Base-by-base conservation (phyloP, 2,329 filamentous ascomycete genomes). In the Cryphonectria radicalis region DNA sequence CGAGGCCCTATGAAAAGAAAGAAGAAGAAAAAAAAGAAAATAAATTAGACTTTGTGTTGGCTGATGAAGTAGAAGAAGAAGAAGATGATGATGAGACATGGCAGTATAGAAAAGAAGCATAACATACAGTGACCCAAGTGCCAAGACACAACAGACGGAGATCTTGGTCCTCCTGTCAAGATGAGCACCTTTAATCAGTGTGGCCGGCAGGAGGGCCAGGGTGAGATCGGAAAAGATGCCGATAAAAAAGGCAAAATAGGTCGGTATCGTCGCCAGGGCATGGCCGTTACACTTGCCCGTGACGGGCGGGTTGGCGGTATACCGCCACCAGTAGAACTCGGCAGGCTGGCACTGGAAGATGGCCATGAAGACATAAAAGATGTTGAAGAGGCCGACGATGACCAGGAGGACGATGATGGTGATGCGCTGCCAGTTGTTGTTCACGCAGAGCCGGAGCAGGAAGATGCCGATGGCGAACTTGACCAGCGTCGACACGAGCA, bases 391-490 rank as follows among this genome's bases (percentile, higher is more conserved):
- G 43, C 79, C 76, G 22, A 79, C 77, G 25, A 80, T 72, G 11
- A 76, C 60, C 22, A 82, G 71, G 13, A 79, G 76, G 1, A 70
- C 72, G 71, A 77, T 81, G 53, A 83, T 81, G 46, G 80, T 78
- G 14, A 77, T 70, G 63, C 75, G 79, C 66, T 82, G 80, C 74
- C 79, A 80, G 35, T 69, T 70, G 28, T 74, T 46, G 72, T 74
- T 67, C 70, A 78, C 73, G 74, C 78, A 80, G 43, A 84, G 80
- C 37, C 81, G 79, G n/a, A 82, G 70, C 22, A 83, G 76, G 70
- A 83, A 82, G 64, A 83, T 74, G 57, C 79, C 79, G 37, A 83
- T 79, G 66, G 80, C 81, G 66, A 81, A 76, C 73, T 83, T 83
- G 43, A 82, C 75, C 5, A 79, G 74, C 59, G 81, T 79, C 43